phyloP scores from a whole-genome alignment of 2,329 filamentous ascomycete species.

The Stemphylium lycopersici region DNA sequence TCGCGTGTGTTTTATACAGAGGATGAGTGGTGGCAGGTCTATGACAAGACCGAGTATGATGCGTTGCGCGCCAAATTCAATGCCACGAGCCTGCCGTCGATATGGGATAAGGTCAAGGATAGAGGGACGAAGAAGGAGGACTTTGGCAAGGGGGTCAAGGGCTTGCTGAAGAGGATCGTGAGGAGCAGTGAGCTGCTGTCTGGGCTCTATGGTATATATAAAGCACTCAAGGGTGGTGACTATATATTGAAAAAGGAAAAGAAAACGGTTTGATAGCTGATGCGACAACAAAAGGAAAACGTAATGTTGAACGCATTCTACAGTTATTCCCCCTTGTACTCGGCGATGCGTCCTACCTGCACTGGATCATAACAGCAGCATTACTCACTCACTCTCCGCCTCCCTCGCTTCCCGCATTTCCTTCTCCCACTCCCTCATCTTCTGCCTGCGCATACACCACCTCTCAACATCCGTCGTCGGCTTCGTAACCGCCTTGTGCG shows the following conservation, averaged over 20 bases:
- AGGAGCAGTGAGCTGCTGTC: constrained; percentile 41
- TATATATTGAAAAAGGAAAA: constrained; percentile 39
- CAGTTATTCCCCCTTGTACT: too few species aligned
- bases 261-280: not conserved
- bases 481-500: not conserved
- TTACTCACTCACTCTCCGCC: not conserved
- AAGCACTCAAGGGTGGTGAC: constrained; percentile 41
- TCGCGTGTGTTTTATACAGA: constrained; percentile 84
- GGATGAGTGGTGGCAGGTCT: constrained; percentile 71
- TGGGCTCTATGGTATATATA: constrained; percentile 49
- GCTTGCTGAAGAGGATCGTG: constrained; percentile 28
- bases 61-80: constrained; percentile 66
- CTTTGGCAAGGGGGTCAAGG: constrained; percentile 27
- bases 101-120: constrained; percentile 69
- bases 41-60: constrained; percentile 67
- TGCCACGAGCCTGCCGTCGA: constrained; percentile 66
- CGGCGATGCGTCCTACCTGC: not conserved
- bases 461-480: constrained; percentile 7
- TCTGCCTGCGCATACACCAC: constrained; percentile 2
- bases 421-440: not conserved
- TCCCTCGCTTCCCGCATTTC: not conserved
- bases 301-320: not conserved
- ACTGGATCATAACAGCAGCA: not conserved
- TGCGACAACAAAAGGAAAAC: not conserved
- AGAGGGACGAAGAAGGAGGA: constrained; percentile 37